Evolutionary conservation across 1,284 basidiomycete genomes (phyloP).

Genomic region (Pseudozyma tsukubaensis): DNA sequence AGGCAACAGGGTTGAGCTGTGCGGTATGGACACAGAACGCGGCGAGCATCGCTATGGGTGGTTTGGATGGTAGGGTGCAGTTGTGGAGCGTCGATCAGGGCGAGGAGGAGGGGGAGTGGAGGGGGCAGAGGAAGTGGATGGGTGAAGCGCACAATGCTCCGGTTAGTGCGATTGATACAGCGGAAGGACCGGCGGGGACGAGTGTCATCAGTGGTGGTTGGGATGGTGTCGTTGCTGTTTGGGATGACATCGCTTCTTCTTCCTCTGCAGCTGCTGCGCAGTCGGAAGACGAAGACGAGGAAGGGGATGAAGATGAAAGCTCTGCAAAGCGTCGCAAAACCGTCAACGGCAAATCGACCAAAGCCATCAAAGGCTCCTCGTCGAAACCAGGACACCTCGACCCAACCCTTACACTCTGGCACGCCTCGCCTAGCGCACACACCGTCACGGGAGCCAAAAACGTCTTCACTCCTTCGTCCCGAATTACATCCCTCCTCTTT

Average conservation of each 20-base stretch:
- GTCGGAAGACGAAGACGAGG: constrained; percentile 15
- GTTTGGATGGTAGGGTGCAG: constrained; percentile 80
- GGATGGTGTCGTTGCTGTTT: constrained; percentile 62
- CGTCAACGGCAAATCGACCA: constrained; percentile 15
- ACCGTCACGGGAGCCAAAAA: constrained; percentile 32
- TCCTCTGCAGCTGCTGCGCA: constrained; percentile 1
- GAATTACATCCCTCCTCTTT: constrained; percentile 50
- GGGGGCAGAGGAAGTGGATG: constrained; percentile 21
- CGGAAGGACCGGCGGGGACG: constrained; percentile 14
- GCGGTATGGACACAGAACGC: constrained; percentile 73
- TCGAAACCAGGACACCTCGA: constrained; percentile 18
- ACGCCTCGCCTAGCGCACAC: constrained; percentile 22
- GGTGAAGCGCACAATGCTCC: constrained; percentile 52
- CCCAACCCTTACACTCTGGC: constrained; percentile 36
- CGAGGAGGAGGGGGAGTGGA: constrained; percentile 25
- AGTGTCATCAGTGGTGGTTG: constrained; percentile 56
- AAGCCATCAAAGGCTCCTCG: constrained; percentile 5
- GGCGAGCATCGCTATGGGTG: constrained; percentile 75
- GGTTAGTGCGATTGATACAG: constrained; percentile 42
- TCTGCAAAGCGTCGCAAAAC: constrained; percentile 33
- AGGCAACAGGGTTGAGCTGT: constrained; percentile 76
- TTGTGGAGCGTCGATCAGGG: constrained; percentile 47
- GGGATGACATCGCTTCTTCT: constrained; percentile 42
- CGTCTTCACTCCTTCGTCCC: constrained; percentile 49
- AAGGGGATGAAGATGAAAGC: constrained; percentile 25